Evolutionary conservation across 768 basidiomycete genomes (phyloP), one percentile per base, ranked within the genome.

Genomic region (Russula earlei): DNA sequence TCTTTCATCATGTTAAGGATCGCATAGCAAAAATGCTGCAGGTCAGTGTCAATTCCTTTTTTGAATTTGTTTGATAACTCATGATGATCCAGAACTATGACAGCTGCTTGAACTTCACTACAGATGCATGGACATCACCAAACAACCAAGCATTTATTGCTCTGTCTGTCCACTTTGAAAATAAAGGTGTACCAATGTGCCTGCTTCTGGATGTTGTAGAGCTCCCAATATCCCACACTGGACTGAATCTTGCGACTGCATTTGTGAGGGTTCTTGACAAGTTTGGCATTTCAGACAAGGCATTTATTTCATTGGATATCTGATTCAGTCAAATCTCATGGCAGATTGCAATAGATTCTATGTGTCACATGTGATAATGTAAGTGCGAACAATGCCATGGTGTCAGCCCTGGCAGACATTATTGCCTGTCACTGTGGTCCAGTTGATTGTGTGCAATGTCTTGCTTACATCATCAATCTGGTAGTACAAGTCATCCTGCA

Each of bases 391-490:
- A n/a, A n/a, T n/a, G n/a, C n/a, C n/a, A n/a, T n/a, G n/a, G n/a
- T n/a, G n/a, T n/a, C n/a, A n/a, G n/a, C n/a, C n/a, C n/a, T n/a
- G n/a, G n/a, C n/a, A n/a, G n/a, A n/a, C n/a, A n/a, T n/a, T n/a
- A n/a, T n/a, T n/a, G n/a, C n/a, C n/a, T n/a, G n/a, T n/a, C n/a
- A n/a, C n/a, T n/a, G n/a, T n/a, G 29, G 29, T 9, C 29, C 29
- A 11, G 52, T 75, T 3, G 72, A 67, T 2, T 68, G 65, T 37
- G 68, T 65, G 0, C 46, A 64, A 0, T 78, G 76, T 55, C 75
- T 78, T 49, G 52, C 61, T 0, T 76, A 77, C 44, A 62, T 72
- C 3, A 19, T 75, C 19, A 73, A 71, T 38, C 60, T 77, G 0
- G 62, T 71, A 1, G 72, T 70, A 0, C 72, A 73, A 45, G 62